Percentiles rank a stretch among this genome's conserved stretches.
Evolutionary conservation across 2,329 filamentous ascomycete genomes (phyloP).

Genomic region (Aspergillus pseudotamarii): DNA sequence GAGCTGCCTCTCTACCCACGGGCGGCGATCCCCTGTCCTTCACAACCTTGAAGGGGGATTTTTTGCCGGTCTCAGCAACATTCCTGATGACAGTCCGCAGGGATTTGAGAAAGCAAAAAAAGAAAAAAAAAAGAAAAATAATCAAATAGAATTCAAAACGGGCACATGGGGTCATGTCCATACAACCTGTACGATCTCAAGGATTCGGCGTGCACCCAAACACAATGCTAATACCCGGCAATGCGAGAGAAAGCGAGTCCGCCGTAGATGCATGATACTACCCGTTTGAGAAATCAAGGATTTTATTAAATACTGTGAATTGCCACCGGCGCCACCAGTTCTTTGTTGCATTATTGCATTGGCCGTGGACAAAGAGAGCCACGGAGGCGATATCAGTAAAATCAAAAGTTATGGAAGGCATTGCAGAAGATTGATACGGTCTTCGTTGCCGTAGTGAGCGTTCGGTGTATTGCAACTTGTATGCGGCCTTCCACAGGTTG

Average conservation of each 20-base stretch:
- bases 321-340: neutral
- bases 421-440: neutral
- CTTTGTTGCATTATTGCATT: slow-evolving; percentile 1
- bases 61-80: slow-evolving; percentile 13
- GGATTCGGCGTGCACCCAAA: neutral
- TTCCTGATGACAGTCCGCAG: slow-evolving; percentile 11
- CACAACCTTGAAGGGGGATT: neutral
- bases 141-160: neutral
- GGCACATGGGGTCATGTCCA: neutral
- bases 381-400: slow-evolving; percentile 5
- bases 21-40: neutral
- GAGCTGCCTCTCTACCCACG: neutral
- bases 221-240: neutral
- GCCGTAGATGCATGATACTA: neutral
- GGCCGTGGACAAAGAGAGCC: neutral
- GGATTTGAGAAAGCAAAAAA: neutral
- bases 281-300: neutral
- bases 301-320: slow-evolving; percentile 2
- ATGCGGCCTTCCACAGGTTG: slow-evolving; percentile 9
- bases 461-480: slow-evolving; percentile 10
- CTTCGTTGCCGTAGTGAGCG: slow-evolving; percentile 2
- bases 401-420: neutral
- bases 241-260: neutral
- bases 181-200: neutral
- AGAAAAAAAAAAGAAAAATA: neutral